Conservation (phyloP, 2,329 filamentous ascomycete genomes). For the Ascochyta rabiei region DNA sequence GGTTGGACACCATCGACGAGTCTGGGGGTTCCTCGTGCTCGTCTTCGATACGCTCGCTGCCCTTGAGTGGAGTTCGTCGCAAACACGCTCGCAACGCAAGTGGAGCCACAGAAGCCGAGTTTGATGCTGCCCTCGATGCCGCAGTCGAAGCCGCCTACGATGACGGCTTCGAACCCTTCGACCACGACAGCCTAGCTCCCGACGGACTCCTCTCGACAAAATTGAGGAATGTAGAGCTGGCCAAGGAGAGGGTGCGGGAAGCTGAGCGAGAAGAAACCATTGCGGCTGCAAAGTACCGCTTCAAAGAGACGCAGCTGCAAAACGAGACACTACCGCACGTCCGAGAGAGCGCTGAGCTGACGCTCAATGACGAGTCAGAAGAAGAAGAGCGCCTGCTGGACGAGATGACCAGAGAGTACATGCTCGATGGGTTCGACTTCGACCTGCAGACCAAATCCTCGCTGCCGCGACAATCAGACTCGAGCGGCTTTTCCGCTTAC, state of each 20-base stretch:
- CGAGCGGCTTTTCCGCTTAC: slow-evolving; percentile 82
- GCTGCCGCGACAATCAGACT: slow-evolving; percentile 79
- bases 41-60: slow-evolving; percentile 80
- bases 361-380: slow-evolving; percentile 49
- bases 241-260: slow-evolving; percentile 76
- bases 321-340: slow-evolving; percentile 54
- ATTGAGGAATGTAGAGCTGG: slow-evolving; percentile 70
- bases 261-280: slow-evolving; percentile 73
- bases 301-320: slow-evolving; percentile 55
- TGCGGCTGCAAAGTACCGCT: slow-evolving; percentile 65
- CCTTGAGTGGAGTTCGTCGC: slow-evolving; percentile 71
- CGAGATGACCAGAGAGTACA: slow-evolving; percentile 84
- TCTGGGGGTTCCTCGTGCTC: slow-evolving; percentile 76
- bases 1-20: slow-evolving; percentile 93
- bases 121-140: slow-evolving; percentile 91
- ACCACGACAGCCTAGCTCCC: slow-evolving; percentile 52
- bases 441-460: slow-evolving; percentile 70
- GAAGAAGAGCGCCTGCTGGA: slow-evolving; percentile 68
- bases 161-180: slow-evolving; percentile 80
- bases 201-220: slow-evolving; percentile 44
- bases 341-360: slow-evolving; percentile 45
- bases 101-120: slow-evolving; percentile 82
- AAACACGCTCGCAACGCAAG: slow-evolving; percentile 73
- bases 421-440: slow-evolving; percentile 82
- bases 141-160: slow-evolving; percentile 96